A percentile compares a stretch with the other conserved stretches of the same genome.
These are phyloP conservation scores for Trametes polyzona DNA, from an alignment of 1,284 basidiomycete species.

Conservation along the genomic window DNA sequence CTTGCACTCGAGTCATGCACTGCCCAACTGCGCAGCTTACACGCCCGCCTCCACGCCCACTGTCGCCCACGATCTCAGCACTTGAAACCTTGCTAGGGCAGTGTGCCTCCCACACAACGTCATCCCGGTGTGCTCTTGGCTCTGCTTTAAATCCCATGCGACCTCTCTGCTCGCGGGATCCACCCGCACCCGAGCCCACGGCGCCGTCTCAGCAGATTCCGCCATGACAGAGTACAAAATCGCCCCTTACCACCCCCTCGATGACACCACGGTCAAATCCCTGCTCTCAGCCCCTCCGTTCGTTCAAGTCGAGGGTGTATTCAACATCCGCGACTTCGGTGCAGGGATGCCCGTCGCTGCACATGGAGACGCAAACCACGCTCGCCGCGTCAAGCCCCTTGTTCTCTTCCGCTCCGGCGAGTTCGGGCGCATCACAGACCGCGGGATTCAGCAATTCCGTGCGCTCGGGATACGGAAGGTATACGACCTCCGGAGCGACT, in stretches of 20 bases:
- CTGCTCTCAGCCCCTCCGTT: conserved; percentile 40
- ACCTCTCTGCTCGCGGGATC: too few relatives aligned
- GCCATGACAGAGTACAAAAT: too few relatives aligned
- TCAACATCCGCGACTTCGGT: conserved; percentile 45
- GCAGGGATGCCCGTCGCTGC: conserved; percentile 27
- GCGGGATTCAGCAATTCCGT: conserved; percentile 41
- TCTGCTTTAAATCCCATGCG: too few relatives aligned
- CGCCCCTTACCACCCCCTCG: too few relatives aligned
- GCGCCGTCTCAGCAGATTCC: too few relatives aligned
- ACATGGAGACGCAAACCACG: conserved; percentile 1
- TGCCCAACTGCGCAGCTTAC: not conserved
- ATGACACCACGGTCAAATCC: not conserved
- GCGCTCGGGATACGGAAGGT: conserved; percentile 42
- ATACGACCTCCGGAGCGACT: conserved; percentile 47
- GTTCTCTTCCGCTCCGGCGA: conserved; percentile 47
- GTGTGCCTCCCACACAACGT: too few relatives aligned
- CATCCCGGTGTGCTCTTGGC: too few relatives aligned
- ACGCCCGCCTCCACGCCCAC: too few relatives aligned
- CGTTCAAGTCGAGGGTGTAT: conserved; percentile 42
- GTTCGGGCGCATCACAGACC: conserved; percentile 40
- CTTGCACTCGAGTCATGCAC: not conserved
- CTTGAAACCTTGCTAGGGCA: not conserved
- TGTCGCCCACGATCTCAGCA: too few relatives aligned
- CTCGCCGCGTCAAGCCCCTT: conserved; percentile 33
- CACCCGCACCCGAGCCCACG: too few relatives aligned